Base-by-base conservation (phyloP, 1,284 basidiomycete species). In the Volvariella surrecta region DNA sequence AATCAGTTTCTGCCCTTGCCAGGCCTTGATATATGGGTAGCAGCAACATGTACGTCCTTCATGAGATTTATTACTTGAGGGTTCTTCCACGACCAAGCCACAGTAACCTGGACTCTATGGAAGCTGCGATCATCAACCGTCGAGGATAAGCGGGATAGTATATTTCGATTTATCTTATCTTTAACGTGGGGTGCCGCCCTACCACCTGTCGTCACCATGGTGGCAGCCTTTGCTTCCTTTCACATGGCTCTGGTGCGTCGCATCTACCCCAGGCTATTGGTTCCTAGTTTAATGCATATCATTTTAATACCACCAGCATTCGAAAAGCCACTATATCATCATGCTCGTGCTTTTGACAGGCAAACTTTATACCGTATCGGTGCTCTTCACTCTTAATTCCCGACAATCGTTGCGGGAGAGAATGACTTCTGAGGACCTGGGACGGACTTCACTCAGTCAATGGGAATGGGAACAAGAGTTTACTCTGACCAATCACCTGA, bases 181-280 rank as follows among this genome's bases (percentile, higher is more conserved):
- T 62, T 74, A 41, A 68, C 71, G 17, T 70, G 71, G 58, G 71
- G 73, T 50, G 68, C 72, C 2, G 69, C 74, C 9, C 57, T 64
- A 11, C 55, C 71, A 24, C 73, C 74, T 1, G 64, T 63, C 3
- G 47, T 66, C 3, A 68, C 62, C 48, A 71, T 70, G 62, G 47
- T 72, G 32, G 48, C 65, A 34, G 66, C 70, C 7, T 62, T 66
- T 3, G 53, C 56, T 19, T 49, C 74, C 11, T 71, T 67, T 48
- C 62, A 68, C 48, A 58, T 59, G 9, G 53, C 54, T 39, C 57
- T 63, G 13, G 70, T 71, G 42, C 34, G 63, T 55, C 3, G 17
- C 31, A 7, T 32, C 11, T 40, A 35, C n/a, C 9, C 18, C 4
- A 13, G 19, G 3, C 21, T 31, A 9, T 35, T 18, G 28, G 15